A percentile compares a stretch with the other conserved stretches of the same genome.
Evolutionary conservation across 495 filamentous ascomycete species (phyloP).

Genomic region (Choiromyces venosus): DNA sequence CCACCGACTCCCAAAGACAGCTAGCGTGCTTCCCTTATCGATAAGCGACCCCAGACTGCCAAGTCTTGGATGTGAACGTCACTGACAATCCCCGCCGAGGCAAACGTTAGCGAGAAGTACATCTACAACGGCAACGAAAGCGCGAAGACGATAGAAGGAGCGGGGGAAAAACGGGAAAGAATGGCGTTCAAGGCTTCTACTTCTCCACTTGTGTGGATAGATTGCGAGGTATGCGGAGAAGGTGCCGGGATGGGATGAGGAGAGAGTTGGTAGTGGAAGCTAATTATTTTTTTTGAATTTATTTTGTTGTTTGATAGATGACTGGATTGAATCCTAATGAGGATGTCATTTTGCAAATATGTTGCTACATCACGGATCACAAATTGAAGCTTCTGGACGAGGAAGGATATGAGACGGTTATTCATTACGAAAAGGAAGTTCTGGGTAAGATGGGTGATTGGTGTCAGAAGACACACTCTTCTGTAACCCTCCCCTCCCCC

Average conservation of each 20-base stretch:
- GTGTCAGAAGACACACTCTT: slow-evolving; percentile 56
- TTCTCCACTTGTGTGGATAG: slow-evolving; percentile 69
- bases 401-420: slow-evolving; percentile 69
- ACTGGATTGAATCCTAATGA: slow-evolving; percentile 74
- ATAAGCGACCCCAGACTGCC: too few species aligned
- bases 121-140: neutral
- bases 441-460: slow-evolving; percentile 73
- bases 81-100: too few species aligned
- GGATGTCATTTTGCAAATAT: slow-evolving; percentile 86
- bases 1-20: neutral
- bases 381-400: slow-evolving; percentile 70
- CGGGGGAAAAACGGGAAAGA: neutral
- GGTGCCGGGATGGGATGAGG: neutral
- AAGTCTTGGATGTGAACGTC: too few species aligned
- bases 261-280: neutral
- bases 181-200: slow-evolving; percentile 5
- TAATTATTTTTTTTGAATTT: slow-evolving; percentile 1
- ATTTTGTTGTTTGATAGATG: slow-evolving; percentile 58
- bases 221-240: slow-evolving; percentile 64
- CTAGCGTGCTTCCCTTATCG: too few species aligned
- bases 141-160: neutral
- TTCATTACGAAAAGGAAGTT: slow-evolving; percentile 65
- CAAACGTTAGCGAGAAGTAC: neutral
- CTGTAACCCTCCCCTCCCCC: slow-evolving; percentile 15
- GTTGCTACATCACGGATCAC: slow-evolving; percentile 82